These are phyloP conservation scores for Straminergon stramineum DNA, from an alignment of 225 moss, liverwort and hornwort species.

Conservation along the genomic window DNA sequence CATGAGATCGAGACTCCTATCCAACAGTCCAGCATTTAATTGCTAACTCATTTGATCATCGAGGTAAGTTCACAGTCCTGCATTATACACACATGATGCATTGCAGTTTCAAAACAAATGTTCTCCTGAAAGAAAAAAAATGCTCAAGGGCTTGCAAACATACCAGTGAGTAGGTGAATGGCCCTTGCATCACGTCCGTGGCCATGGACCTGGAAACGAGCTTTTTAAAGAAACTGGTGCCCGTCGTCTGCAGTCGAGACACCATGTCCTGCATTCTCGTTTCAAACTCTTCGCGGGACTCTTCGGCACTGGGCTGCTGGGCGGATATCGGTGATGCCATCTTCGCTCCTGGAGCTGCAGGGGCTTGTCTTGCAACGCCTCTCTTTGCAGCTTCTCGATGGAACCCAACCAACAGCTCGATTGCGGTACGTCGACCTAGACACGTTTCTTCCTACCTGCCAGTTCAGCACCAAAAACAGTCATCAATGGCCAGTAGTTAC, in stretches of 20 bases:
- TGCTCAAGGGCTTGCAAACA: neutral
- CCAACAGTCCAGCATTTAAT: neutral
- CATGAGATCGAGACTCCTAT: neutral
- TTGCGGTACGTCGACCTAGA: neutral
- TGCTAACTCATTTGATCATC: neutral
- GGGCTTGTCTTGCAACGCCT: neutral
- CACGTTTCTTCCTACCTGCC: neutral
- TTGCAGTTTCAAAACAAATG: neutral
- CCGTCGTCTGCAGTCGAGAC: neutral
- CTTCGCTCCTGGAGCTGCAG: neutral
- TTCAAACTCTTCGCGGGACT: neutral
- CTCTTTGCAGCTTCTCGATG: neutral
- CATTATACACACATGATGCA: neutral
- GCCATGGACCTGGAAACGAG: neutral
- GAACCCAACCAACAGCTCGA: neutral
- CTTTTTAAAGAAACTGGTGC: neutral
- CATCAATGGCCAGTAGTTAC: neutral
- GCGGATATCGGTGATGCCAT: neutral
- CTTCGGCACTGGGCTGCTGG: neutral
- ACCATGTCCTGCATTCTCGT: neutral
- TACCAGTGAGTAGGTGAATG: neutral
- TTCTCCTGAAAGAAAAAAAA: neutral
- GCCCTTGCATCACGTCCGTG: neutral
- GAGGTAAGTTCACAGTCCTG: neutral
- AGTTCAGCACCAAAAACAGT: neutral